Conservation (phyloP, 2,329 filamentous ascomycete species). For the Pseudocercospora macadamiae region DNA sequence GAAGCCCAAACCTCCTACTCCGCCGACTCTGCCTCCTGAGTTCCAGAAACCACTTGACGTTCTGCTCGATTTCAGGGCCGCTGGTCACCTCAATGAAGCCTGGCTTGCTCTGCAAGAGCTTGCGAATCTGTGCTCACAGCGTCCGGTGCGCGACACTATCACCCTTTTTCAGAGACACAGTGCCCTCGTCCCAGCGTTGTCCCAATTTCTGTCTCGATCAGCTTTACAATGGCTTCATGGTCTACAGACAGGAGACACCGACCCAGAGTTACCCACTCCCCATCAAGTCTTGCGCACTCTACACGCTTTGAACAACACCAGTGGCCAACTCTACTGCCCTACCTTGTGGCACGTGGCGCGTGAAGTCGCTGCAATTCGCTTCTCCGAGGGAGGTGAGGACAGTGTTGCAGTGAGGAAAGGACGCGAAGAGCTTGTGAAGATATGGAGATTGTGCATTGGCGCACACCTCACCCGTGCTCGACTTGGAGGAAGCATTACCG, state of each 20-base stretch:
- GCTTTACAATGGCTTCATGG: constrained; percentile 2
- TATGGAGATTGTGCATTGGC: constrained; percentile 24
- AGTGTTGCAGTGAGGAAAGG: not conserved
- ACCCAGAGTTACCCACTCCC: constrained; percentile 9
- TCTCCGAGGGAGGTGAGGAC: not conserved
- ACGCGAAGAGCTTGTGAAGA: constrained; percentile 16
- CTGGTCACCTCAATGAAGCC: constrained; percentile 2
- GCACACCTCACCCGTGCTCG: constrained; percentile 8
- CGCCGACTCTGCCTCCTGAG: not conserved
- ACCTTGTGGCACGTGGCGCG: constrained; percentile 15
- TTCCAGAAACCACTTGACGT: not conserved
- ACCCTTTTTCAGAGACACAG: not conserved
- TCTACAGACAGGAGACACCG: not conserved
- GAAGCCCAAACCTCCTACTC: not conserved
- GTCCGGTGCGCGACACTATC: not conserved
- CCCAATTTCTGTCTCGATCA: not conserved
- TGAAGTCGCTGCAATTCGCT: constrained; percentile 9
- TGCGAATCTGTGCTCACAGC: constrained; percentile 3
- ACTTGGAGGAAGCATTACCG: not conserved
- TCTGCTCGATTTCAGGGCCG: not conserved
- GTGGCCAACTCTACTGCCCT: constrained; percentile 11
- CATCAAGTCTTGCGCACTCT: constrained; percentile 13
- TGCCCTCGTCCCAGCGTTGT: not conserved
- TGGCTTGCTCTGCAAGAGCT: constrained; percentile 19
- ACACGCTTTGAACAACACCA: not conserved